Percentiles rank a stretch among this genome's conserved stretches.
These are phyloP conservation scores for Vitis hybrid DNA, from an alignment of 177 flowering plant genomes.

Conservation along the genomic window DNA sequence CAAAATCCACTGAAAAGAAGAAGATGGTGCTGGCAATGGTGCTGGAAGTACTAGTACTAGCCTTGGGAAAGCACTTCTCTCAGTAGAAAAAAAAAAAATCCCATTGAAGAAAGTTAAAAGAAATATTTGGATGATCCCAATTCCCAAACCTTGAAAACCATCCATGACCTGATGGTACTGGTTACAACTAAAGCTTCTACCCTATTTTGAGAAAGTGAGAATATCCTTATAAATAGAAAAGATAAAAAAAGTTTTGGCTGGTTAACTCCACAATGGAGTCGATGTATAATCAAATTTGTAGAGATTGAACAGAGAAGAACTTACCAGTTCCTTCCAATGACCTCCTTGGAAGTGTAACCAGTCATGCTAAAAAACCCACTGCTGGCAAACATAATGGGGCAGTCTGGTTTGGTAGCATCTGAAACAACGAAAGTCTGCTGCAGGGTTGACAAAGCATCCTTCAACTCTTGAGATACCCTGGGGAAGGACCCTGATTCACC, in stretches of 20 bases:
- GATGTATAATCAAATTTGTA: neutral
- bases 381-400: slow-evolving; percentile 94
- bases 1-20: neutral
- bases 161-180: no score
- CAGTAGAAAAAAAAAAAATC: no score
- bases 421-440: slow-evolving; percentile 96
- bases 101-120: no score
- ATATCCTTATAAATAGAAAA: no score
- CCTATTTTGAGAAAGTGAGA: no score
- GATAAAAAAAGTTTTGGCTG: no score
- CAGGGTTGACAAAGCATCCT: slow-evolving; percentile 72
- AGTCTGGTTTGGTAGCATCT: slow-evolving; percentile 83
- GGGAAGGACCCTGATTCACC: slow-evolving; percentile 38
- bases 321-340: slow-evolving; percentile 91
- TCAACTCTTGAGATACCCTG: slow-evolving; percentile 81
- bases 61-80: no score
- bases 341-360: slow-evolving; percentile 79
- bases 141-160: no score
- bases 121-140: no score
- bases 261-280: no score
- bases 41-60: no score
- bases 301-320: neutral
- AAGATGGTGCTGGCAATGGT: neutral
- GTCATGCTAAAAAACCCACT: slow-evolving; percentile 89
- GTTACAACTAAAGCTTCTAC: no score